These are phyloP conservation scores for Neoarthrinium moseri DNA, from an alignment of 2,329 filamentous ascomycete genomes.

Conservation along the genomic window DNA sequence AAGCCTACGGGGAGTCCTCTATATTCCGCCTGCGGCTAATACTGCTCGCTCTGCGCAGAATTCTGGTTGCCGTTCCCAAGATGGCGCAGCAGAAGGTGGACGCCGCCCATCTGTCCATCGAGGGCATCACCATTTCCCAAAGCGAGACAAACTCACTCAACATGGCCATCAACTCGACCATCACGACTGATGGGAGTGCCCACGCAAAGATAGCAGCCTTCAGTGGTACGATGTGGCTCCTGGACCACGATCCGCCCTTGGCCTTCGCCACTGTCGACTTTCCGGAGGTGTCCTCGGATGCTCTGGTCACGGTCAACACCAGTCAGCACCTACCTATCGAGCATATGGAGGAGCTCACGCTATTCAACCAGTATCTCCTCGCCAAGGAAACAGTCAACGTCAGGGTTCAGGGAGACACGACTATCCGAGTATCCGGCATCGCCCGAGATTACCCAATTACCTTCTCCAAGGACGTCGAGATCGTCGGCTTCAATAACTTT, in stretches of 20 bases:
- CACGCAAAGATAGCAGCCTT: constrained; percentile 52
- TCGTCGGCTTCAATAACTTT: constrained; percentile 55
- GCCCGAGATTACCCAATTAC: constrained; percentile 45
- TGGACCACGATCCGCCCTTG: constrained; percentile 43
- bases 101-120: constrained; percentile 48
- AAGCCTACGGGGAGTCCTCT: too few species aligned
- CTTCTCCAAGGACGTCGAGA: constrained; percentile 54
- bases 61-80: constrained; percentile 55
- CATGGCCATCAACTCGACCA: constrained; percentile 56
- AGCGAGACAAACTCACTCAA: constrained; percentile 42
- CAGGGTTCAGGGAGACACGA: constrained; percentile 50
- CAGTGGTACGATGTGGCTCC: constrained; percentile 53
- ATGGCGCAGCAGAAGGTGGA: constrained; percentile 58
- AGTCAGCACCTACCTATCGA: constrained; percentile 46
- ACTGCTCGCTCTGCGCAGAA: constrained; percentile 31
- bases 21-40: background rate
- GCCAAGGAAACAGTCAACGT: constrained; percentile 49
- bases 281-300: constrained; percentile 48
- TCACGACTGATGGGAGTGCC: constrained; percentile 49
- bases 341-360: constrained; percentile 47
- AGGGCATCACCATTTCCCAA: constrained; percentile 49
- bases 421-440: constrained; percentile 50
- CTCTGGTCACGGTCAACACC: constrained; percentile 50
- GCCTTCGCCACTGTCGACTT: constrained; percentile 52
- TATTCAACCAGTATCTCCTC: constrained; percentile 56